These are phyloP conservation scores for Fusarium algeriense DNA, from an alignment of 2,329 filamentous ascomycete species.

Conservation along the genomic window DNA sequence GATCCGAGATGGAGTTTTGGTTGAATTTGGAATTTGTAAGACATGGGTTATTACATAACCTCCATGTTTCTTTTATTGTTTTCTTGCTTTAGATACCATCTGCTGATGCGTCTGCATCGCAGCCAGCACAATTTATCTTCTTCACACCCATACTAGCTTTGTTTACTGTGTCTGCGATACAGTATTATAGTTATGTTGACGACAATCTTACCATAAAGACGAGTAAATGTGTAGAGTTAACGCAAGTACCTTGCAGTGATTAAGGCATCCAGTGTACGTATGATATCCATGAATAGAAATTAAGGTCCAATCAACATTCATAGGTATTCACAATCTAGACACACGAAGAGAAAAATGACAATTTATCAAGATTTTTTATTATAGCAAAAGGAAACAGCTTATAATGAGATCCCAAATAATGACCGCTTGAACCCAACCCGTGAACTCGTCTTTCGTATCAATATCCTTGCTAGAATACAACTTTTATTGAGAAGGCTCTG, in stretches of 20 bases:
- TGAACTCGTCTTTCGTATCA: slow-evolving; percentile 42
- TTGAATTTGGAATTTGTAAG: slow-evolving; percentile 36
- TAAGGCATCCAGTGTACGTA: too few relatives aligned
- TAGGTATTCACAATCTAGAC: neutral
- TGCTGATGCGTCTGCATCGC: slow-evolving; percentile 33
- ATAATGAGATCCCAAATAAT: slow-evolving; percentile 37
- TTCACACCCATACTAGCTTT: neutral
- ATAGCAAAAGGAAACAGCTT: slow-evolving; percentile 27
- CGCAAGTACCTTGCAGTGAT: too few relatives aligned
- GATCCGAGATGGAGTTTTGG: slow-evolving; percentile 41
- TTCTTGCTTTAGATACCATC: slow-evolving; percentile 47
- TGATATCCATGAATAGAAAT: neutral
- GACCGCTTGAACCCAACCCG: slow-evolving; percentile 41
- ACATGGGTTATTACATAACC: slow-evolving; percentile 21
- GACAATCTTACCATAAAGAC: too few relatives aligned
- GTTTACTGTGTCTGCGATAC: neutral
- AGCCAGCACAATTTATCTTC: slow-evolving; percentile 23
- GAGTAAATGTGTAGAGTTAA: too few relatives aligned
- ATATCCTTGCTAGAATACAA: slow-evolving; percentile 21
- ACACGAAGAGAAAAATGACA: neutral
- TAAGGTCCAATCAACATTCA: neutral
- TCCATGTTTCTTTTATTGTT: slow-evolving; percentile 42
- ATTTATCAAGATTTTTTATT: slow-evolving; percentile 15
- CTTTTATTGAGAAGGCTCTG: slow-evolving; percentile 29
- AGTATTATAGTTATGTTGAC: too few relatives aligned